phyloP scores from a whole-genome alignment of 768 basidiomycete genomes.

The Gymnopilus junonius region DNA sequence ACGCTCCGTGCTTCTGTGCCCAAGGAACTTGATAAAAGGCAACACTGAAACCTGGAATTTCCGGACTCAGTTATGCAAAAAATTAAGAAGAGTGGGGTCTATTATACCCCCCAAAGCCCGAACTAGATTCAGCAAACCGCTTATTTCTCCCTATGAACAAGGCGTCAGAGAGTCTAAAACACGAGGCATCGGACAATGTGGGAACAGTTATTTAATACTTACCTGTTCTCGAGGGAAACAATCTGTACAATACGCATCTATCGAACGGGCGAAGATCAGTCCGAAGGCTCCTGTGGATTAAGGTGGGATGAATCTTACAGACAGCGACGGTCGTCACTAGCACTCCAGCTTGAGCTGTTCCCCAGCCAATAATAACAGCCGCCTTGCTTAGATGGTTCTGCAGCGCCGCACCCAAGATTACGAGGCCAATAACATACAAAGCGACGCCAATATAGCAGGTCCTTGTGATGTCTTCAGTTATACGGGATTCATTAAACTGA shows the following conservation, averaged over 20 bases:
- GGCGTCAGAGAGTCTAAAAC: background rate
- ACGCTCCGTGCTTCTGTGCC: conserved; percentile 61
- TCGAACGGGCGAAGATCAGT: conserved; percentile 35
- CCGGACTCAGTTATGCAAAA: background rate
- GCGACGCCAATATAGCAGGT: conserved; percentile 62
- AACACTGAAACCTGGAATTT: conserved; percentile 53
- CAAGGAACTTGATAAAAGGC: conserved; percentile 72
- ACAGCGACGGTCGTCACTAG: conserved; percentile 69
- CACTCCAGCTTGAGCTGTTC: conserved; percentile 56
- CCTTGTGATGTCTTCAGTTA: conserved; percentile 36
- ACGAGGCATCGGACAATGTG: background rate
- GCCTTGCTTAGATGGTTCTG: conserved; percentile 56
- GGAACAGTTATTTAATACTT: background rate
- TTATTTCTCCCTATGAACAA: conserved; percentile 58
- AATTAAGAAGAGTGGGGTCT: background rate
- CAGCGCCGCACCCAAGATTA: conserved; percentile 58
- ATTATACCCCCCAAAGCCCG: conserved; percentile 52
- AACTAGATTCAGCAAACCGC: conserved; percentile 60
- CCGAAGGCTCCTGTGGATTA: conserved; percentile 32
- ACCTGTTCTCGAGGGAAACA: conserved; percentile 25
- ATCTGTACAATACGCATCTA: conserved; percentile 25
- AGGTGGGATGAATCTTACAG: conserved; percentile 41
- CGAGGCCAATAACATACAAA: conserved; percentile 65
- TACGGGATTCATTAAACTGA: background rate
- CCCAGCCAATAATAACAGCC: conserved; percentile 70